Base-by-base conservation (phyloP, 768 basidiomycete species). In the Daedaleopsis nitida region DNA sequence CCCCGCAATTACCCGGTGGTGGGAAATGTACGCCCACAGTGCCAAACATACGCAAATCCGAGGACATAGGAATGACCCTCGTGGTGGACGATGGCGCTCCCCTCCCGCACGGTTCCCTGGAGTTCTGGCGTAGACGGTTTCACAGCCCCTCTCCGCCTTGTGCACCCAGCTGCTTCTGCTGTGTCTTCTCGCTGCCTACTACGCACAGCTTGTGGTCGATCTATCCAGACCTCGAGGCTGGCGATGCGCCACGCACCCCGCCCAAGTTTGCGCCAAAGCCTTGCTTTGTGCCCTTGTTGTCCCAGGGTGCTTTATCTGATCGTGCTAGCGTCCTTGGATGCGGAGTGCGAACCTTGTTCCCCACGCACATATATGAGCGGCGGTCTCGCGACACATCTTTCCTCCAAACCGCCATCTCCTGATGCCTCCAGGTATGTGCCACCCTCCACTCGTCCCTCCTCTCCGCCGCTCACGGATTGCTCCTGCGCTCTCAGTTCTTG, bases 321-420 rank as follows among this genome's bases (percentile, higher is more conserved):
- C 32, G 19, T 43, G 44, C 17, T 13, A 17, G 17, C 45, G 23
- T 37, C 19, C 34, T 32, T 32, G 34, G 19, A 12, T 55, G 59
- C 59, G 59, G 59, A 60, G 60, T 53, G 51, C 21, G 21, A 57
- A 57, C 60, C 55, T 57, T 57, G 51, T 14, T 27, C 14, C 32
- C 16, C 50, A 8, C 27, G 42, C 43, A 24, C 48, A 57, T 44
- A 52, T 47, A 57, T 23, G 19, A 10, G 23, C 51, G 35, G 16
- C 35, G 5, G 10, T 34, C 16, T 23, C 51, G 19, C 42, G 19
- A 7, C 59, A 16, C 49, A 9, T 34, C 60, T 52, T 23, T 62
- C 55, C 38, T 24, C 12, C 42, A 43, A 17, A 58, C 57, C 50
- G 11, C 42, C 32, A 52, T 13, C 17, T 14, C 42, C 17, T 21